phyloP scores from a whole-genome alignment of 129 eudicot species.

The Deinandra increscens region DNA sequence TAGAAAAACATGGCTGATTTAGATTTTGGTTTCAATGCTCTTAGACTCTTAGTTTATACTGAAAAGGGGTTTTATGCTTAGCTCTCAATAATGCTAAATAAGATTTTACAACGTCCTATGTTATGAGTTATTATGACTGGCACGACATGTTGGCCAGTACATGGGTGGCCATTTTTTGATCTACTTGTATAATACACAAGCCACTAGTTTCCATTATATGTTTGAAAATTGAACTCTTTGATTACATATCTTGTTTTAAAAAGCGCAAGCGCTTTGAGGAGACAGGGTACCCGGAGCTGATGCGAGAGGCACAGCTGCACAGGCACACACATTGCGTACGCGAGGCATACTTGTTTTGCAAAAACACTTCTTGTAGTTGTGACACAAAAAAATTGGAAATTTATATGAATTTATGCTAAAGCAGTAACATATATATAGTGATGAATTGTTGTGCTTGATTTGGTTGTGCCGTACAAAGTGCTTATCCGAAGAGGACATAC shows the following conservation, averaged over 20 bases:
- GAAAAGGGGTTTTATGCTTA: constrained; percentile 1
- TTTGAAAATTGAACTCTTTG: background rate
- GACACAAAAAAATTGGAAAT: too few species aligned
- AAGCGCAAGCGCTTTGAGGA: too few species aligned
- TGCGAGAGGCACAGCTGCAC: too few species aligned
- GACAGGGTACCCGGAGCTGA: too few species aligned
- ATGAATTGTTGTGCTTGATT: too few species aligned
- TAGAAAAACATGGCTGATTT: constrained; percentile 4
- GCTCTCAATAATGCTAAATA: background rate
- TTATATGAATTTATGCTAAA: too few species aligned
- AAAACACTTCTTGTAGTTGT: too few species aligned
- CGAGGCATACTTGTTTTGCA: too few species aligned
- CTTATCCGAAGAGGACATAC: too few species aligned
- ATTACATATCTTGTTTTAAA: background rate
- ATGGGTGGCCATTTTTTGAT: background rate
- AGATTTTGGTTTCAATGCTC: constrained; percentile 13
- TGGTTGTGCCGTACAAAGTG: too few species aligned
- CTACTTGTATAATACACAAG: background rate
- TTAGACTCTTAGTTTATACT: constrained; percentile 11
- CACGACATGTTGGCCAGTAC: background rate
- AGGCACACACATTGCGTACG: too few species aligned
- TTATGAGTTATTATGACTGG: background rate
- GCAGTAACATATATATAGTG: too few species aligned
- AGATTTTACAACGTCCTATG: background rate
- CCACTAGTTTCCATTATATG: background rate